Evolutionary conservation across 2,329 filamentous ascomycete species (phyloP), one percentile per base, ranked within the genome.

Genomic region (Aspergillus clavatus): DNA sequence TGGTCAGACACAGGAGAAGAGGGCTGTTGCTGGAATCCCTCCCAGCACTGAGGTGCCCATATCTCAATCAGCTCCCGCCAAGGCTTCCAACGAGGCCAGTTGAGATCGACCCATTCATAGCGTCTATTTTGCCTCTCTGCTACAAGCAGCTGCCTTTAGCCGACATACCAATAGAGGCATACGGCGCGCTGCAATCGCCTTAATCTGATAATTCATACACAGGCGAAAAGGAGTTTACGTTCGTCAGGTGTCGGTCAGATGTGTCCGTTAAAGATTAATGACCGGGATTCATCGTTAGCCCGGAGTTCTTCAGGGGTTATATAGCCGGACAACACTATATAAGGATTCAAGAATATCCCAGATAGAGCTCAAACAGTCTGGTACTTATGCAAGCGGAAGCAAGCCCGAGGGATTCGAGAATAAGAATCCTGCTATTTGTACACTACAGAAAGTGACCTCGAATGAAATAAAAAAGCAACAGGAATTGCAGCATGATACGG

Each of bases 191-290:
- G 31, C 19, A 19, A 10, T 16, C 31, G 8, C 8, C 19, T 35
- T 18, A 10, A 35, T 11, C 16, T 8, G 5, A 35, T 35, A 11
- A 35, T 36, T 19, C 19, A 19, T 22, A 22, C 27, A n/a, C 26
- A 33, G 27, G 26, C 27, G 21, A 40, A 22, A 16, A 11, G 41
- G 41, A 33, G 23, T 43, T 38, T 37, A 7, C 35, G 7, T 41
- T 21, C 21, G 28, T 43, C 8, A 23, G 11, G 39, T 11, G n/a
- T 31, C 8, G 19, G 36, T n/a, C n/a, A n/a, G 22, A 7, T 23
- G 22, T 38, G n/a, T 33, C 19, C 8, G 11, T 16, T 21, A n/a
- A n/a, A n/a, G n/a, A n/a, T n/a, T n/a, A n/a, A n/a, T n/a, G n/a
- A n/a, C 29, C 7, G 3, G 18, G 29, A 16, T 33, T 16, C 14